Evolutionary conservation across 192 early-diverging fungal species (phyloP), one percentile per base, ranked within the genome.

Genomic region (Coemansia sp.): DNA sequence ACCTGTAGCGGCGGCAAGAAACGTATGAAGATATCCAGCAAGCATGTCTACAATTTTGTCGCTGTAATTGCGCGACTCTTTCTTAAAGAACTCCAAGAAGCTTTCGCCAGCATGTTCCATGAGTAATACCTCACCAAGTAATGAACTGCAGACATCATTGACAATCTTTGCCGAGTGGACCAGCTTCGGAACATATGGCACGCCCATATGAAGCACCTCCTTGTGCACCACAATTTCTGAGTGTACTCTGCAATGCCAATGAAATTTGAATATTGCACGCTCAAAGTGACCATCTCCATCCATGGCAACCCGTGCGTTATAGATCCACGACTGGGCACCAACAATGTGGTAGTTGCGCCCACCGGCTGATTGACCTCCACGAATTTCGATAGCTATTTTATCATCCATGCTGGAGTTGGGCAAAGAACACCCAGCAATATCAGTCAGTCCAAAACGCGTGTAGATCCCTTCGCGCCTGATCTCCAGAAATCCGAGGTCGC

Each of bases 11-110:
- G 55, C 55, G 21, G 23, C 55, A 14, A 56, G 55, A 4, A 56
- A 22, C 14, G 55, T 34, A 23, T 56, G 55, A n/a, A 56, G 23
- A 32, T 56, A 56, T 22, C 30, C 55, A 5, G 55, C 55, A 56
- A 56, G 38, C 7, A 56, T 56, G 16, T 56, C 55, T 38, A 56
- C 30, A 14, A 56, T 16, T 32, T 22, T 34, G 12, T 23, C 31
- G 30, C 30, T 38, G 38, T 30, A 3, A 32, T 38, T 34, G n/a
- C 14, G 14, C 31, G 30, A 22, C 19, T 22, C 31, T 7, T 30
- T 24, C 19, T 21, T 57, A 28, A 57, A 19, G 23, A 38, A 57
- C 56, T 31, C n/a, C 31, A 8, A 23, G 2, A 57, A 19, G 9
- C 23, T 19, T 5, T 19, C 12, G 7, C 56, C 56, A 31, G 31